Base-by-base conservation (phyloP, 768 basidiomycete species). In the Tulasnella sp. region DNA sequence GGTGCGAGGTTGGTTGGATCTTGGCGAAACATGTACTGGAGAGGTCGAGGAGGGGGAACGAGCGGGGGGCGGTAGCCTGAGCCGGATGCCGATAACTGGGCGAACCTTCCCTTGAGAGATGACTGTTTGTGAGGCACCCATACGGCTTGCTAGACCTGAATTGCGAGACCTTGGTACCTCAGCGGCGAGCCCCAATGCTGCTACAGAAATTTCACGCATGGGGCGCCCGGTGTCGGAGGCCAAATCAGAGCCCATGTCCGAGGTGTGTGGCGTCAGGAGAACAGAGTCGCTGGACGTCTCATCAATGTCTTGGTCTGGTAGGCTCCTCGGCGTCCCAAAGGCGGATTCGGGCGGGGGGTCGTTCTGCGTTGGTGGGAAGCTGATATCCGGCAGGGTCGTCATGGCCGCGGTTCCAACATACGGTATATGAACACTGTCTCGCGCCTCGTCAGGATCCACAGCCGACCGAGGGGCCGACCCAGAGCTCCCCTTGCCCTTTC, bases 351-450 rank as follows among this genome's bases (percentile, higher is more conserved):
- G 60, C n/a, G 22, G 60, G 31, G n/a, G 60, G 12, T 20, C 7
- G 28, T 18, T 34, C 60, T 60, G 58, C 7, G 58, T 18, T 28
- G 7, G 58, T 5, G 11, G 28, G 22, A 28, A 9, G 31, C 31
- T 64, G 60, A 31, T 64, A 8, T 64, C 28, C 28, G 60, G 34
- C 60, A 28, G 7, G 3, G 60, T 28, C 2, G 60, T 64, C 8
- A 34, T 64, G 28, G 60, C n/a, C 16, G 60, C 60, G 11, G 44
- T 69, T 28, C 79, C 79, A 22, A 75, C 72, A 34, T 80, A 80
- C 64, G 79, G 79, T 28, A 80, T n/a, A 31, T 37, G 79, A 37
- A 80, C 37, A 20, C 79, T 69, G 40, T 48, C 18, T 69, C 72
- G 69, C 64, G 74, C 28, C 44, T 75, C 48, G 5, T 28, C 42